phyloP scores from a whole-genome alignment of 441 rosid species.

The Theobroma grandiflorum region DNA sequence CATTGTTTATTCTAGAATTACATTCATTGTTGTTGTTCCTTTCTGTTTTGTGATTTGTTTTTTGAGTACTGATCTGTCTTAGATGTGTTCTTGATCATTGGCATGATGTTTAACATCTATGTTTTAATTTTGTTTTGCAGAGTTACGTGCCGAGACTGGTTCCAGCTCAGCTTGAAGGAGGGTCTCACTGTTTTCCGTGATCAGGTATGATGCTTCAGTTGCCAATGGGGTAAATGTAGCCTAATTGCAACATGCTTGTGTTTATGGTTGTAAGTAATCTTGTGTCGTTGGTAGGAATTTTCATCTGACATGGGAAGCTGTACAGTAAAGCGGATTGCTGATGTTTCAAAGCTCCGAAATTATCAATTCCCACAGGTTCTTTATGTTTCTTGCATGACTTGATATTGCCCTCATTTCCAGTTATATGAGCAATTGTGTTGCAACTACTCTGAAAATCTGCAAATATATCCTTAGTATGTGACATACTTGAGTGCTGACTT shows the following conservation, averaged over 20 bases:
- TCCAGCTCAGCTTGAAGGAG: constrained; percentile 98
- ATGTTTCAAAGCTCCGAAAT: constrained; percentile 90
- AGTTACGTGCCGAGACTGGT: constrained; percentile 99
- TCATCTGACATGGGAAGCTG: constrained; percentile 99
- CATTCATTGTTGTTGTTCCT: constrained; percentile 3
- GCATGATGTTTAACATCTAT: background rate
- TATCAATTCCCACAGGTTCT: constrained; percentile 93
- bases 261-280: constrained; percentile 15
- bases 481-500: background rate
- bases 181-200: constrained; percentile 98
- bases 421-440: background rate
- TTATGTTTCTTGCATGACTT: constrained; percentile 22
- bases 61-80: background rate
- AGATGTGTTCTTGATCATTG: background rate
- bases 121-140: constrained; percentile 44
- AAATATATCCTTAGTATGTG: constrained; percentile 8
- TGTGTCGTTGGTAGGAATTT: constrained; percentile 67
- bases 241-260: background rate
- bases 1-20: background rate
- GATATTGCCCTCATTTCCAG: background rate
- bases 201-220: constrained; percentile 58
- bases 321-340: constrained; percentile 92
- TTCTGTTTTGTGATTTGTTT: background rate
- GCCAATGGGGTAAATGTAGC: constrained; percentile 7
- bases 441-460: background rate